Base-by-base conservation (phyloP, 169 alveolate genomes). In the Cryptosporidium baileyi region DNA sequence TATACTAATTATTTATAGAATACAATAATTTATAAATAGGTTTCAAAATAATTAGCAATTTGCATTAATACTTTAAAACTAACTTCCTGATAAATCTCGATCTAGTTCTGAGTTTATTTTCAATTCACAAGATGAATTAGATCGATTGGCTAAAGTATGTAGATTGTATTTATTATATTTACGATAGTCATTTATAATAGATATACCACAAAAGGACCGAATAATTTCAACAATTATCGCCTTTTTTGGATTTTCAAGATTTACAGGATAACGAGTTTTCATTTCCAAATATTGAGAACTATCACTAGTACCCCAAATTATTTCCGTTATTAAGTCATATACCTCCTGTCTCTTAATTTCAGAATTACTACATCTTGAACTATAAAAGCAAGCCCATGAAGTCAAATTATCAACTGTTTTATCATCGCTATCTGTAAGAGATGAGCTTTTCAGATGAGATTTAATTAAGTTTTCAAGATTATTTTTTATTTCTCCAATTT, bases 231-330 rank as follows among this genome's bases (percentile, higher is more conserved):
- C 44, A 40, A 74, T 44, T 52, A 74, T 59, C 32, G 85, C 40
- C 43, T 74, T 74, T 4, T 13, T 59, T 4, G 85, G 85, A 4
- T 52, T 38, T n/a, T 41, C 57, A 9, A 74, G 43, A 41, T 74
- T 54, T 3, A 74, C 85, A 1, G 85, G 85, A 41, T 74, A 74
- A 2, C 32, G 9, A n/a, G 17, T 74, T 26, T 54, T 74, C 49
- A 13, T 26, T 36, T 32, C 57, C 11, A 15, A 45, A 36, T 54
- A 74, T 52, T 54, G 28, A 40, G 51, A 13, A 30, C 19, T 13
- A 8, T 74, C 67, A 28, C 47, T 62, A 17, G 67, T 5, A 8
- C 85, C 85, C 85, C 85, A 74, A 38, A 74, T 74, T 38, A 74
- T 5, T 24, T 74, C 85, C 0, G 85, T 26, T 11, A 9, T 28